Evolutionary conservation across 495 filamentous ascomycete species (phyloP).

Genomic region (Arthonia radiata): DNA sequence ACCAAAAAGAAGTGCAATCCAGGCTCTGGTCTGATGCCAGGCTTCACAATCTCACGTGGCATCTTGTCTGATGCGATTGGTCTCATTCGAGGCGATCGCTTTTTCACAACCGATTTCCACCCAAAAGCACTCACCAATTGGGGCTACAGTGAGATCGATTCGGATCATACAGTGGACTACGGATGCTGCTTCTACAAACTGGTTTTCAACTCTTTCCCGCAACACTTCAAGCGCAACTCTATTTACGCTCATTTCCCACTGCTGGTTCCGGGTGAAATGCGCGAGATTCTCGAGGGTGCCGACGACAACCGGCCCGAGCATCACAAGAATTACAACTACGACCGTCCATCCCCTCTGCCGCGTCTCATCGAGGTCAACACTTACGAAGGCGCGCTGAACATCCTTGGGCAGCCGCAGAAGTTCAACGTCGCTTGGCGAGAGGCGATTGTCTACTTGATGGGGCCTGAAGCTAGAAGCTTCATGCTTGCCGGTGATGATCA

Average conservation of each 20-base stretch:
- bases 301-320: slow-evolving; percentile 37
- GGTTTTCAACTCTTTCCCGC: slow-evolving; percentile 52
- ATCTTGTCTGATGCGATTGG: slow-evolving; percentile 70
- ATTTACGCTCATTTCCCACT: slow-evolving; percentile 79
- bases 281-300: slow-evolving; percentile 47
- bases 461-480: slow-evolving; percentile 18
- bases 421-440: slow-evolving; percentile 41
- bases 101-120: slow-evolving; percentile 54
- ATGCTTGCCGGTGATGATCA: slow-evolving; percentile 28
- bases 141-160: slow-evolving; percentile 41
- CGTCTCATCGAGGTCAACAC: slow-evolving; percentile 29
- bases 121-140: slow-evolving; percentile 61
- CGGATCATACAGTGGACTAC: slow-evolving; percentile 41
- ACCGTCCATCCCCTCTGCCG: slow-evolving; percentile 28
- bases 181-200: slow-evolving; percentile 75
- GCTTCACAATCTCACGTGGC: slow-evolving; percentile 60
- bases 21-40: slow-evolving; percentile 58
- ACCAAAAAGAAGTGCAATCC: slow-evolving; percentile 48
- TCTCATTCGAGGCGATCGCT: slow-evolving; percentile 66
- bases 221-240: slow-evolving; percentile 53
- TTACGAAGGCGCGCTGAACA: slow-evolving; percentile 33
- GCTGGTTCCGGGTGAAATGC: slow-evolving; percentile 50
- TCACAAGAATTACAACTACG: slow-evolving; percentile 52
- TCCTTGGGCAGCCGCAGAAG: slow-evolving; percentile 33
- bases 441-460: slow-evolving; percentile 25